phyloP scores from a whole-genome alignment of 2,329 filamentous ascomycete genomes.

The Beauveria australis region DNA sequence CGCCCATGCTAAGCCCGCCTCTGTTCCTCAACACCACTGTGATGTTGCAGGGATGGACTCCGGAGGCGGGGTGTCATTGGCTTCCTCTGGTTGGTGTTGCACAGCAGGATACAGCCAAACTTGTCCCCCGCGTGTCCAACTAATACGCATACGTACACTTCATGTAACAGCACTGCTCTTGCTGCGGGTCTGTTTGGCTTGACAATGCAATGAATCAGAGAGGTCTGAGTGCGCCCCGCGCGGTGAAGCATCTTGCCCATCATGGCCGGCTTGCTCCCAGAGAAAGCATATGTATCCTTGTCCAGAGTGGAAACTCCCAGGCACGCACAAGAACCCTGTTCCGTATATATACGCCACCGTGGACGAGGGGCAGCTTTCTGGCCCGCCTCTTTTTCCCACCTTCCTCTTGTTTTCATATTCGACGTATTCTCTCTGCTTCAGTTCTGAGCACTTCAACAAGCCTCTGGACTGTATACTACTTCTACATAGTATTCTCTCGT shows the following conservation, averaged over 20 bases:
- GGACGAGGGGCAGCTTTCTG: conserved; percentile 9
- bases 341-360: conserved; percentile 12
- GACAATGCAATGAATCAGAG: not conserved
- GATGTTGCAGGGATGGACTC: conserved; percentile 1
- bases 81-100: not conserved
- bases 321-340: conserved; percentile 5
- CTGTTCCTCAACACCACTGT: not conserved
- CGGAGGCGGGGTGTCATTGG: not conserved
- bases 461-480: conserved; percentile 17
- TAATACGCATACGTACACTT: not conserved
- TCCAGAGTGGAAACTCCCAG: conserved; percentile 11
- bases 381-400: conserved; percentile 13
- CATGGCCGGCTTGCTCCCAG: not conserved
- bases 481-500: conserved; percentile 24
- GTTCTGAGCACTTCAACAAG: conserved; percentile 25
- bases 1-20: conserved; percentile 12
- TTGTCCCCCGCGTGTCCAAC: not conserved
- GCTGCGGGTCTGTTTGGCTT: conserved; percentile 4
- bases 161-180: not conserved
- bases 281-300: conserved; percentile 3
- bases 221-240: not conserved
- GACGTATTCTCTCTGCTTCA: conserved; percentile 20
- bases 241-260: not conserved
- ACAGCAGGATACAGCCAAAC: not conserved
- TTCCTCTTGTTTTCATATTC: conserved; percentile 13